A percentile compares a stretch with the other conserved stretches of the same genome.
Evolutionary conservation across 108 stramenopile genomes (phyloP).

Genomic region (Fistulifera pelliculosa): DNA sequence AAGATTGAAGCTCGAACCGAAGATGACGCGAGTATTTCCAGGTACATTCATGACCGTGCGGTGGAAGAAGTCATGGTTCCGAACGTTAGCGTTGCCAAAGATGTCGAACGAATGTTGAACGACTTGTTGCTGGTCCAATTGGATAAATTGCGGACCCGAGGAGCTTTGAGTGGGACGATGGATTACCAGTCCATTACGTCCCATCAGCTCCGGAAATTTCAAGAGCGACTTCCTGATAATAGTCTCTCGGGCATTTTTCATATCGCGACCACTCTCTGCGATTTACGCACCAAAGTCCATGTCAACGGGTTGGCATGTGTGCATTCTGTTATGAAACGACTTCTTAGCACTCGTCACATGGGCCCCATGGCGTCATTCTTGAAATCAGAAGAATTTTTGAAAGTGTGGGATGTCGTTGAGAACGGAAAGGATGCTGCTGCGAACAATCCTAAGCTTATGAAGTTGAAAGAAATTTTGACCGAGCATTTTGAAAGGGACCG

Average conservation of each 20-base stretch:
- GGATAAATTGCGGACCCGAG: conserved; percentile 26
- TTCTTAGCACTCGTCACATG: conserved; percentile 19
- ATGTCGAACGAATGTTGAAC: conserved; percentile 38
- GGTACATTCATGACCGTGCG: conserved; percentile 68
- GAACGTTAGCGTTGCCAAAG: conserved; percentile 22
- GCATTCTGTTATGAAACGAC: conserved; percentile 25
- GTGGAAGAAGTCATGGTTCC: conserved; percentile 62
- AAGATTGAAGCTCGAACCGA: conserved; percentile 81
- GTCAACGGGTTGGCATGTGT: conserved; percentile 47
- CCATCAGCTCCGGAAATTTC: conserved; percentile 31
- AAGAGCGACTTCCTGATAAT: conserved; percentile 19
- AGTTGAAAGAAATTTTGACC: conserved; percentile 59
- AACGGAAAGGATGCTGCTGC: conserved; percentile 12
- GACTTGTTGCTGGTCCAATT: conserved; percentile 45
- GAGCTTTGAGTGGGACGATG: conserved; percentile 17
- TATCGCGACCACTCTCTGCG: conserved; percentile 32
- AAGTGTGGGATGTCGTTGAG: conserved; percentile 24
- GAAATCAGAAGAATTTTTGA: conserved; percentile 28
- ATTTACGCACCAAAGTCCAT: conserved; percentile 32
- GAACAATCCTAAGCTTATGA: conserved; percentile 75
- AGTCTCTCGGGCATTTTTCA: conserved; percentile 19
- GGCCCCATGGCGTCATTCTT: conserved; percentile 28
- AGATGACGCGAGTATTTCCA: conserved; percentile 62
- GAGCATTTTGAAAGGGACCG: conserved; percentile 68
- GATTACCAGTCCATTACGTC: conserved; percentile 36